Conservation (phyloP, 371 early-diverging fungal species). For the Mucor racemosus region DNA sequence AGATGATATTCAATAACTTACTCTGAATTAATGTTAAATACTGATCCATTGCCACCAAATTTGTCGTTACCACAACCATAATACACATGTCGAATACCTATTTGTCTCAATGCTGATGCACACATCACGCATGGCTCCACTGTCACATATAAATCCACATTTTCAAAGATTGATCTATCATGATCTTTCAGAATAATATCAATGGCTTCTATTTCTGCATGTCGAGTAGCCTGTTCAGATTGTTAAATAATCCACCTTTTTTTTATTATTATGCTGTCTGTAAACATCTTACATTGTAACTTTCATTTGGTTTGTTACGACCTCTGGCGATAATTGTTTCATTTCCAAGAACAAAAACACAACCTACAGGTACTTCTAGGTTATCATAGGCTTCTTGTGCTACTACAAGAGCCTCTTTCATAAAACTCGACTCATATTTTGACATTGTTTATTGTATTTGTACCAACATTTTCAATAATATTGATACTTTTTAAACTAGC, state of each 20-base stretch:
- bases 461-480: too few species aligned
- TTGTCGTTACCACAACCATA: constrained; percentile 94
- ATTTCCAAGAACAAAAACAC: constrained; percentile 84
- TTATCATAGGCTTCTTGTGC: constrained; percentile 84
- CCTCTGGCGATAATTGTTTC: constrained; percentile 71
- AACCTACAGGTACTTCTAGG: constrained; percentile 99
- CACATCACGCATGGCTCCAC: constrained; percentile 99
- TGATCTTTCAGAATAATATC: constrained; percentile 69
- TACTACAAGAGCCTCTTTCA: constrained; percentile 48
- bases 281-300: constrained; percentile 73
- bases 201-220: constrained; percentile 93
- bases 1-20: constrained; percentile 34
- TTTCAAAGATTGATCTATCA: constrained; percentile 49
- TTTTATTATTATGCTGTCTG: neutral
- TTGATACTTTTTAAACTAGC: neutral
- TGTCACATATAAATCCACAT: constrained; percentile 90
- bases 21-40: constrained; percentile 75
- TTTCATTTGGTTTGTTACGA: constrained; percentile 86
- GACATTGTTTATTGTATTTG: constrained; percentile 15
- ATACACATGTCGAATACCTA: constrained; percentile 78
- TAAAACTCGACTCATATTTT: constrained; percentile 43
- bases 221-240: constrained; percentile 78
- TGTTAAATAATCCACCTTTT: neutral
- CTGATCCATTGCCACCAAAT: constrained; percentile 96
- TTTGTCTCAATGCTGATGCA: constrained; percentile 85